Evolutionary conservation across 2,329 filamentous ascomycete genomes (phyloP), one percentile per base, ranked within the genome.

Genomic region (Canariomyces notabilis): DNA sequence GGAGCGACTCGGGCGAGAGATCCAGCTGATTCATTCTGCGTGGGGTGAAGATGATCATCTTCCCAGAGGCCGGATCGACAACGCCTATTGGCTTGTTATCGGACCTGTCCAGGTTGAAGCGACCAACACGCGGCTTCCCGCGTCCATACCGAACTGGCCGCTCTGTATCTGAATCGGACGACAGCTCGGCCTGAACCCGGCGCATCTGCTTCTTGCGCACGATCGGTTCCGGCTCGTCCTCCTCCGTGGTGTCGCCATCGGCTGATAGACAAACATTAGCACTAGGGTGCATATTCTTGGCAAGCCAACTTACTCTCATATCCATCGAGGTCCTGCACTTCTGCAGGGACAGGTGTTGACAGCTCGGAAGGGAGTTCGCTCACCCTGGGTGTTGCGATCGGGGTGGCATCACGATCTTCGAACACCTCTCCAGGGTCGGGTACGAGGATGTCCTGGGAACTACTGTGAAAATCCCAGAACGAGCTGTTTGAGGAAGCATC

Each of bases 41-140:
- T 6, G 76, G 77, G 0, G 77, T 81, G 55, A 81, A 80, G 45
- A 82, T 80, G 72, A 81, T 80, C 72, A 81, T 76, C 62, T 80
- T 80, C 48, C 75, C 70, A 2, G 77, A 76, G 43, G 69, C 64
- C 2, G 77, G 76, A 51, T 82, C 77, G 29, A 80, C 62, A 16
- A 81, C 75, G 19, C 75, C 77, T 43, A 80, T 75, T 6, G 78
- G 78, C 54, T 80, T 80, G 55, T 72, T 73, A 50, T 73, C 69
- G 2, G 72, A 71, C 42, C 69, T 71, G 56, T 79, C 72, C 11
- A 81, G 63, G 45, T 75, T 73, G 60, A 78, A 80, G 22, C 72
- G 73, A 14, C 75, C 73, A 3, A 77, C 62, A 18, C 75, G 76
- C 15, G 77, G 77, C 46, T 76, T 71, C 18, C 75, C 76, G 34